Percentiles rank a stretch among this genome's conserved stretches.
phyloP scores from a whole-genome alignment of 495 filamentous ascomycete genomes.

The Penicillium tannophilum region DNA sequence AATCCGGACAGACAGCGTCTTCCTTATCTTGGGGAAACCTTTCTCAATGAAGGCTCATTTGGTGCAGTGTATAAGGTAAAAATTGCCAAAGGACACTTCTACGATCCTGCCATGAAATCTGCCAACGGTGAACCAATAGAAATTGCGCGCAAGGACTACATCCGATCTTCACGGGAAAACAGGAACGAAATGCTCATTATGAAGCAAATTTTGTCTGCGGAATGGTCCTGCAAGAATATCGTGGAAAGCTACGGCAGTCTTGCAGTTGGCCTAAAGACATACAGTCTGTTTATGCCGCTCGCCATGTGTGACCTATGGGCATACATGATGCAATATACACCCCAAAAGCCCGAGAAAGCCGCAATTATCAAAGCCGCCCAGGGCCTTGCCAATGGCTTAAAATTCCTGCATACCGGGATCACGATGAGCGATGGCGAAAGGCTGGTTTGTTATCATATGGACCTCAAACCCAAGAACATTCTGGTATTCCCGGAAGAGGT shows the following conservation, averaged over 20 bases:
- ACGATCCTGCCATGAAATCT: constrained; percentile 14
- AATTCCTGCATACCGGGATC: constrained; percentile 40
- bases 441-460: constrained; percentile 42
- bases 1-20: constrained; percentile 28
- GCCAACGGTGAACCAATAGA: constrained; percentile 14
- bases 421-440: constrained; percentile 17
- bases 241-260: constrained; percentile 35
- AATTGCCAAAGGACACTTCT: constrained; percentile 37
- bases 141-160: constrained; percentile 14
- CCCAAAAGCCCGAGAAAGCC: constrained; percentile 17
- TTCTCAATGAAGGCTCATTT: constrained; percentile 23
- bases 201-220: constrained; percentile 30
- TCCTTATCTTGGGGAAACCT: constrained; percentile 33
- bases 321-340: constrained; percentile 30
- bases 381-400: constrained; percentile 33
- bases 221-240: constrained; percentile 30
- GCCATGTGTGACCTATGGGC: constrained; percentile 34
- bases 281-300: constrained; percentile 42
- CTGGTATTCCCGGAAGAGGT: constrained; percentile 32
- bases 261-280: constrained; percentile 26
- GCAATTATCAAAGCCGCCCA: constrained; percentile 28
- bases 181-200: constrained; percentile 28
- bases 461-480: constrained; percentile 40
- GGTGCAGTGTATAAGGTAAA: constrained; percentile 35
- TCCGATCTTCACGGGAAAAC: background rate